Evolutionary conservation across 1,139 yeast genomes (phyloP).

Genomic region (Hemisphaericaspora xylanilytica): DNA sequence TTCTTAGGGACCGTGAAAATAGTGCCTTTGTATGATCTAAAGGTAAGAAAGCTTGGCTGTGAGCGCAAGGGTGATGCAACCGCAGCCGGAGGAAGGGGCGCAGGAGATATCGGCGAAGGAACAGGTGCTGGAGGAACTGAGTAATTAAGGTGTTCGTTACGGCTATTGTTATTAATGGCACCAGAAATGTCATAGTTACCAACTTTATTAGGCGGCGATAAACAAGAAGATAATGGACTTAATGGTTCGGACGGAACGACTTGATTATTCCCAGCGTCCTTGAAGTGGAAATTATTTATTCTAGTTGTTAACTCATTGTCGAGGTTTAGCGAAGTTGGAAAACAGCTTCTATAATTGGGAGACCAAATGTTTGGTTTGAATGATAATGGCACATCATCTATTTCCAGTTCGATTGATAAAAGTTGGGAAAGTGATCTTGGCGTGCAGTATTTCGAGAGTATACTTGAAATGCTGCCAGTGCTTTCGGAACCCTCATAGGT

Average conservation of each 20-base stretch:
- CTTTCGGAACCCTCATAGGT: slow-evolving; percentile 1
- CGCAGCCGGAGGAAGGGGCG: neutral
- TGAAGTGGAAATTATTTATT: slow-evolving; percentile 1
- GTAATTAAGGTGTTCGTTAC: neutral
- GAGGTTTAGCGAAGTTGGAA: neutral
- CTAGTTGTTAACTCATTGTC: neutral
- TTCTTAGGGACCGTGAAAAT: slow-evolving; percentile 15
- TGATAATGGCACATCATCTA: slow-evolving; percentile 14
- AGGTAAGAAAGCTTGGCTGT: slow-evolving; percentile 14
- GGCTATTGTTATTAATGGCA: neutral
- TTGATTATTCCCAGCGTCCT: neutral
- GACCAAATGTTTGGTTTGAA: slow-evolving; percentile 26
- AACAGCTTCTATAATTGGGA: slow-evolving; percentile 9
- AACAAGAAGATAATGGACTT: slow-evolving; percentile 4
- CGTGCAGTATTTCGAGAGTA: slow-evolving; percentile 10
- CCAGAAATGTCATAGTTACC: neutral
- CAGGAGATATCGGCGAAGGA: neutral
- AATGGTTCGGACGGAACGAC: slow-evolving; percentile 4
- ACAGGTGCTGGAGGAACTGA: neutral
- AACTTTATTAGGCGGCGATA: no score
- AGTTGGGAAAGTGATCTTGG: slow-evolving; percentile 22
- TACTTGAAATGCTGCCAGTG: neutral
- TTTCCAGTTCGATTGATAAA: slow-evolving; percentile 19
- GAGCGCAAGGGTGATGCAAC: neutral
- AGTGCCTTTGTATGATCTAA: slow-evolving; percentile 24